phyloP scores from a whole-genome alignment of 108 stramenopile genomes.

The Parietichytrium sp. region DNA sequence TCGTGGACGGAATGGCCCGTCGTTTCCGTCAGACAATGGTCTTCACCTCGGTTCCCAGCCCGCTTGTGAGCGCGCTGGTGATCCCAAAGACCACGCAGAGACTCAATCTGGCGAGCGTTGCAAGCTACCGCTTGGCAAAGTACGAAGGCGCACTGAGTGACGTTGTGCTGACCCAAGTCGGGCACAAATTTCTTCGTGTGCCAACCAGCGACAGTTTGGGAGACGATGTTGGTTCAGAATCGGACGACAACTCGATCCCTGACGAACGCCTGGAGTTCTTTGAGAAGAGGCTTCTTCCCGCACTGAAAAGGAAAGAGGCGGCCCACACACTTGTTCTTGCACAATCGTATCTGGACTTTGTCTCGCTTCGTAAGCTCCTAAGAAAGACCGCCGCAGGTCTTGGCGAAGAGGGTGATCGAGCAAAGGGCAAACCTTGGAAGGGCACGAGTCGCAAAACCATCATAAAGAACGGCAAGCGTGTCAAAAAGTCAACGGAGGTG shows the following conservation, averaged over 20 bases:
- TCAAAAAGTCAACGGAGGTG: neutral
- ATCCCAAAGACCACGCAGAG: neutral
- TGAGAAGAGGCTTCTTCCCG: neutral
- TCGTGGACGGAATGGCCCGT: neutral
- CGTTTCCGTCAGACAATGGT: conserved; percentile 8
- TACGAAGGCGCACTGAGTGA: conserved; percentile 20
- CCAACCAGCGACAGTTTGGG: neutral
- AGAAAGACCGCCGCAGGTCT: neutral
- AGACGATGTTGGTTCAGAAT: neutral
- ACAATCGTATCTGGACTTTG: conserved; percentile 22
- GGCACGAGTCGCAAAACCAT: neutral
- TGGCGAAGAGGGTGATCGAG: conserved; percentile 15
- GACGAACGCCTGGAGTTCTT: conserved; percentile 13
- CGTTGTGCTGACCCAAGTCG: neutral
- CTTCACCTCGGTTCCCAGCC: neutral
- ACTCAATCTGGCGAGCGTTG: neutral
- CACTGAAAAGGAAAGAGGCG: neutral
- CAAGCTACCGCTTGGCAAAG: neutral
- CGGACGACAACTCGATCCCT: no score
- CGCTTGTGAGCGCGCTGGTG: conserved; percentile 6
- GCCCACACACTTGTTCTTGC: conserved; percentile 11
- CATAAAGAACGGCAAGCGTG: conserved; percentile 33
- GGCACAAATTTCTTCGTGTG: conserved; percentile 26
- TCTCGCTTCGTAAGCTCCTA: conserved; percentile 17
- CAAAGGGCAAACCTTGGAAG: conserved; percentile 24